Percentiles rank a stretch among this genome's conserved stretches.
Conservation (phyloP, 2,329 filamentous ascomycete genomes). For the Diaporthe caulivora region DNA sequence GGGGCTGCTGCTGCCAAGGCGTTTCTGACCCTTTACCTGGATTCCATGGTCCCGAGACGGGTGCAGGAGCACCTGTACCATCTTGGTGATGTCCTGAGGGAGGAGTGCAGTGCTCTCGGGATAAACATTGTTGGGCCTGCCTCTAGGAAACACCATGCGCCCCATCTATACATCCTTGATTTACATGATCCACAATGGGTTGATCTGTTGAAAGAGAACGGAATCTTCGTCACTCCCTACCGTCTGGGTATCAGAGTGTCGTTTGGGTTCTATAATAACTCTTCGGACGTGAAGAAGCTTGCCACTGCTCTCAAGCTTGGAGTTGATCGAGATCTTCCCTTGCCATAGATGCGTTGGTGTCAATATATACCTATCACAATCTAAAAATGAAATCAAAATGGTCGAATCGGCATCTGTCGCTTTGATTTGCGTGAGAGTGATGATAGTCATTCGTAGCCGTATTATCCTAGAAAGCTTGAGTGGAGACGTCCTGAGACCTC, state of each 20-base stretch:
- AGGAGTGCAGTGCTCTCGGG: slow-evolving; percentile 42
- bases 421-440: background rate
- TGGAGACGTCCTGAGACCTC: background rate
- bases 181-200: slow-evolving; percentile 43
- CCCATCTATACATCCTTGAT: slow-evolving; percentile 48
- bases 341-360: background rate
- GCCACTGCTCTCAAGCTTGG: background rate
- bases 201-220: slow-evolving; percentile 39
- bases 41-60: slow-evolving; percentile 42
- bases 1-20: slow-evolving; percentile 42
- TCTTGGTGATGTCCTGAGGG: slow-evolving; percentile 40
- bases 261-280: slow-evolving; percentile 46
- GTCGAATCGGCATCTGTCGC: rapidly evolving
- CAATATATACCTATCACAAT: background rate
- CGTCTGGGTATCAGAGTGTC: slow-evolving; percentile 46
- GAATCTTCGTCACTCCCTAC: slow-evolving; percentile 43
- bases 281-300: slow-evolving; percentile 8
- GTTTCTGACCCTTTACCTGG: slow-evolving; percentile 44
- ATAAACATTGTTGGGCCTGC: slow-evolving; percentile 43
- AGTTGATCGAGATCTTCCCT: background rate
- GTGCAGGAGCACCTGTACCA: slow-evolving; percentile 45
- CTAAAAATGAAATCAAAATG: background rate
- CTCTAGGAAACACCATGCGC: slow-evolving; percentile 42
- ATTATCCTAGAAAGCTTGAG: too few species aligned
- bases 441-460: too few species aligned